These are phyloP conservation scores for Ophiostoma ulmi DNA, from an alignment of 2,329 filamentous ascomycete species.

Conservation along the genomic window DNA sequence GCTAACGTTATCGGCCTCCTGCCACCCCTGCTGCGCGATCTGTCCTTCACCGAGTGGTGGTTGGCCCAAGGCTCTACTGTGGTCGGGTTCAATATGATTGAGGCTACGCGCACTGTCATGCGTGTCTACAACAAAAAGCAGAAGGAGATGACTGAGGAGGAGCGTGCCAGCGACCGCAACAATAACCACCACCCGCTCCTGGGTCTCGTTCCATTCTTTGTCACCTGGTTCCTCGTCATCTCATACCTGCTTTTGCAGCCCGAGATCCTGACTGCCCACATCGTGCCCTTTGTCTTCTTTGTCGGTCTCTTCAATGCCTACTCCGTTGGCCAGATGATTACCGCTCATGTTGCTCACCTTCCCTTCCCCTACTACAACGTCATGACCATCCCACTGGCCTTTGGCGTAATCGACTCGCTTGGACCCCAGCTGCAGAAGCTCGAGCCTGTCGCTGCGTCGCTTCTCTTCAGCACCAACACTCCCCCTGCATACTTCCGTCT, in stretches of 20 bases:
- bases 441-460: conserved; percentile 33
- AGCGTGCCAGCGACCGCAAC: conserved; percentile 16
- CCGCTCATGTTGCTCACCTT: conserved; percentile 82
- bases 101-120: conserved; percentile 79
- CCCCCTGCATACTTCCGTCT: conserved; percentile 29
- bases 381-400: conserved; percentile 68
- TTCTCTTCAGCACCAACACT: conserved; percentile 19
- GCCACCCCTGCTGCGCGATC: conserved; percentile 65
- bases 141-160: conserved; percentile 33
- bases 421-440: conserved; percentile 60
- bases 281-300: conserved; percentile 86
- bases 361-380: conserved; percentile 90
- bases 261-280: conserved; percentile 70
- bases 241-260: conserved; percentile 82
- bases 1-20: conserved; percentile 60
- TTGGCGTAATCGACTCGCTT: conserved; percentile 73
- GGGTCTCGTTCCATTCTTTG: conserved; percentile 76
- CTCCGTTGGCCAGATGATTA: conserved; percentile 92
- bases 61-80: conserved; percentile 79
- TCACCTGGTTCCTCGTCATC: conserved; percentile 70
- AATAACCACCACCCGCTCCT: conserved; percentile 65
- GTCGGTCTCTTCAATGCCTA: conserved; percentile 90
- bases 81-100: conserved; percentile 76
- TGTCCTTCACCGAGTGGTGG: conserved; percentile 89
- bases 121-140: conserved; percentile 56